Evolutionary conservation across 805 yeast genomes (phyloP), one percentile per base, ranked within the genome.

Genomic region (Candida golubevii): DNA sequence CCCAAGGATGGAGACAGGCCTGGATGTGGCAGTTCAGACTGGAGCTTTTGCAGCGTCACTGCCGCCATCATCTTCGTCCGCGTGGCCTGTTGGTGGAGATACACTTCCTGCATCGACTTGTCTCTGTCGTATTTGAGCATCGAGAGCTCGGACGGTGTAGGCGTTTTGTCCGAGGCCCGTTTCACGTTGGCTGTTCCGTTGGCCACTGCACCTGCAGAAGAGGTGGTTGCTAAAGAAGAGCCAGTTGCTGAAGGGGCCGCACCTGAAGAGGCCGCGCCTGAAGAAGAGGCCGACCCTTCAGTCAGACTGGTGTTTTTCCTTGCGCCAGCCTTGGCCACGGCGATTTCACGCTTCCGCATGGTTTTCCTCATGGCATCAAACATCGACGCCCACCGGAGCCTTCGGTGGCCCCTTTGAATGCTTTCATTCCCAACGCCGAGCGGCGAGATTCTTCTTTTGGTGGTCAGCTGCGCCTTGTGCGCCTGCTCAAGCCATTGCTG

Each of bases 331-430:
- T 68, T 68, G 4, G 74, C 66, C 8, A 57, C 51, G 4, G 81
- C 79, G 54, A 75, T 80, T 62, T 93, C 99, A 36, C 98, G 75
- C 61, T 90, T 90, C 54, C 88, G 80, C 83, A 90, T 88, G 53
- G 85, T 73, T 65, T 89, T 89, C 46, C 97, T 75, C 68, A 93
- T 83, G 1, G 96, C 97, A 60, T 93, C 99, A 69, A 93, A 88
- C 88, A 93, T 85, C 43, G 96, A 85, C 0, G 96, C 96, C 97
- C 97, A 93, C 51, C 98, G 77, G 47, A 91, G 71, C 42, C 95
- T 74, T 47, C 86, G 73, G 58, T 93, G 97, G 14, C 99, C 99
- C 50, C 98, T 70, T 63, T 91, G 97, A 38, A 89, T 85, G 0
- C 95, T 85, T 56, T 91, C 97, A 18, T 80, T 78, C 0, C 96